Base-by-base conservation (phyloP, 2,329 filamentous ascomycete species). In the Neurospora crassa region DNA sequence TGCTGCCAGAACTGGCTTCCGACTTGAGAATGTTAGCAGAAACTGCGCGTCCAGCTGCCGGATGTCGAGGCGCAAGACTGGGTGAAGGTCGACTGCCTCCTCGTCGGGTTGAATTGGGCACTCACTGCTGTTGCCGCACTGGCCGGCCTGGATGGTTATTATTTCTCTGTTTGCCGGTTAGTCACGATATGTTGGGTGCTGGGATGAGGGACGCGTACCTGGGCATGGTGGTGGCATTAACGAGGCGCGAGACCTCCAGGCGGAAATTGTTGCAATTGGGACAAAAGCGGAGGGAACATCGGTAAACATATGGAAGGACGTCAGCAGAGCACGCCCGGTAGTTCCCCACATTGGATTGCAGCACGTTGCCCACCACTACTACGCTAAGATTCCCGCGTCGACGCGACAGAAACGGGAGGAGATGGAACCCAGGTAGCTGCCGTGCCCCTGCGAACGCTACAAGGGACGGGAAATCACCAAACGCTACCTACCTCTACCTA, bases 1-100 rank as follows among this genome's bases (percentile, higher is more conserved):
- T 98, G 96, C 82, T 98, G 95, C 96, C 96, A 99, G 84, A 99
- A 99, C 80, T 98, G 93, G 79, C 93, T 95, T 72, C 96, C 96
- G 81, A 98, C 94, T 97, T 78, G 18, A n/a, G 12, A 70, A 18
- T 69, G 77, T 84, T 75, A 85, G 81, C 69, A 41, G 81, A 69
- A 41, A 47, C 67, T 68, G 68, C 63, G 72, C 74, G n/a, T 20
- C 53, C 37, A 40, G 2, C 67, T 40, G n/a, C 40, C 67, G 68
- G 40, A 7, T 45, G 43, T 69, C 24, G 8, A 67, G 41, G 42
- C 68, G 37, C n/a, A 71, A 70, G 71, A 71, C 71, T 70, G 74
- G 72, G 20, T 11, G 71, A 47, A 72, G 70, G 73, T 71, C 16
- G 72, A 74, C 70, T 71, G 74, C 6, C 53, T 63, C 6, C 53